Percentiles rank a stretch among this genome's conserved stretches.
phyloP scores from a whole-genome alignment of 2,329 filamentous ascomycete genomes.

The Simplicillium aogashimaense region DNA sequence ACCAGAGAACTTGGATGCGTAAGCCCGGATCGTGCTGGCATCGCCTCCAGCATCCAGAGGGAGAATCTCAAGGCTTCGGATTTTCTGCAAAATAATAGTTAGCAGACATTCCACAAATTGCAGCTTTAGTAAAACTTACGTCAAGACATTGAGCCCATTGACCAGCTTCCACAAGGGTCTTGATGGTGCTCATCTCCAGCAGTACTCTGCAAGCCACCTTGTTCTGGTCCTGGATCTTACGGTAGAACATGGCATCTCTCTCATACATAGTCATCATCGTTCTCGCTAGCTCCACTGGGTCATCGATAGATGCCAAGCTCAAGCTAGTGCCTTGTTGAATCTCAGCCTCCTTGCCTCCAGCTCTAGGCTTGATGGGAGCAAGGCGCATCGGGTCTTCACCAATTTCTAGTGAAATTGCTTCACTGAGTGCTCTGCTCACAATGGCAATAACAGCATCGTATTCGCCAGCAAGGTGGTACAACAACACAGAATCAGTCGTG shows the following conservation, averaged over 20 bases:
- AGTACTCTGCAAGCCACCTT: conserved; percentile 45
- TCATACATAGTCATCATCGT: conserved; percentile 57
- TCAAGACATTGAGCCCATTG: conserved; percentile 50
- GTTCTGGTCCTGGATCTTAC: conserved; percentile 46
- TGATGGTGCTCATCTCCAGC: conserved; percentile 52
- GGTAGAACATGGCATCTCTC: conserved; percentile 49
- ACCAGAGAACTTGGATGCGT: conserved; percentile 70
- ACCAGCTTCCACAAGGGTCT: conserved; percentile 41
- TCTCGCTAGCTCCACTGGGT: conserved; percentile 47
- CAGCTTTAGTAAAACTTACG: conserved; percentile 29
- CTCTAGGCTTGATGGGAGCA: conserved; percentile 68
- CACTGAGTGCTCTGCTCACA: conserved; percentile 80
- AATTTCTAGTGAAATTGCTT: conserved; percentile 78
- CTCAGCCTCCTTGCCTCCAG: conserved; percentile 26
- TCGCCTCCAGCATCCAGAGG: conserved; percentile 68
- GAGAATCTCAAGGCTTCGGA: conserved; percentile 66
- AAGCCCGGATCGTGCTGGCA: conserved; percentile 66
- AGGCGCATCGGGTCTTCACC: conserved; percentile 71
- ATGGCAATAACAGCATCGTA: conserved; percentile 91
- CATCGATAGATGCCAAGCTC: conserved; percentile 48
- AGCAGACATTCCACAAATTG: conserved; percentile 9
- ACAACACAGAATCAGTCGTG: conserved; percentile 83
- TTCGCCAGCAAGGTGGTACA: conserved; percentile 91
- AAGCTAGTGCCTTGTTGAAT: conserved; percentile 44
- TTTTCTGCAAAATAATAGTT: conserved; percentile 41